A percentile compares a stretch with the other conserved stretches of the same genome.
Conservation (phyloP, 352 stramenopile genomes). For the Elongisporangium anandrum region DNA sequence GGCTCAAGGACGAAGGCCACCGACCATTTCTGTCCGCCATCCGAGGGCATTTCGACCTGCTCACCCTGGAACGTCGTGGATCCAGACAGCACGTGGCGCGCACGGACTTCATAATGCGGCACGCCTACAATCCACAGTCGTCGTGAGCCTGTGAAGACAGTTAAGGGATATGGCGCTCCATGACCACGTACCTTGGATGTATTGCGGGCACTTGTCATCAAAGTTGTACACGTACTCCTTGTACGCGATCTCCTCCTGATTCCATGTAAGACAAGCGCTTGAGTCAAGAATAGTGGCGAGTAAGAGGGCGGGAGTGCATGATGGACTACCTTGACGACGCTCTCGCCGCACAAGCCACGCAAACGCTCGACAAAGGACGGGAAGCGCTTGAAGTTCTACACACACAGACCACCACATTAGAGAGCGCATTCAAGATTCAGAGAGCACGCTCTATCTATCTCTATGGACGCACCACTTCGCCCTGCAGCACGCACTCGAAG, state of each 20-base stretch:
- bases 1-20: background rate
- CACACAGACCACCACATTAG: conserved; percentile 1
- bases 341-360: conserved; percentile 69
- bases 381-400: conserved; percentile 80
- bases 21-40: conserved; percentile 80
- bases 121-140: conserved; percentile 28
- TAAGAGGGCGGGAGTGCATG: background rate
- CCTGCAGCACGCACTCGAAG: conserved; percentile 81
- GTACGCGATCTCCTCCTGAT: conserved; percentile 79
- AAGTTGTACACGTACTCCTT: conserved; percentile 90
- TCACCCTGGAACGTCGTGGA: conserved; percentile 80
- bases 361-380: conserved; percentile 79
- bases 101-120: conserved; percentile 77
- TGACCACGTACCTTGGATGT: conserved; percentile 78
- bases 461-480: conserved; percentile 59
- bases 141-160: background rate
- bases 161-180: too few species aligned
- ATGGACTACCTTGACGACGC: conserved; percentile 62
- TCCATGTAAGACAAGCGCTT: background rate
- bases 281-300: background rate
- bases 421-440: background rate
- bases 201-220: conserved; percentile 83
- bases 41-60: conserved; percentile 64
- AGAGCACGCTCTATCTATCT: too few species aligned
- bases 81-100: conserved; percentile 76